Evolutionary conservation across 352 stramenopile genomes (phyloP).

Genomic region (Phytophthora idaei): DNA sequence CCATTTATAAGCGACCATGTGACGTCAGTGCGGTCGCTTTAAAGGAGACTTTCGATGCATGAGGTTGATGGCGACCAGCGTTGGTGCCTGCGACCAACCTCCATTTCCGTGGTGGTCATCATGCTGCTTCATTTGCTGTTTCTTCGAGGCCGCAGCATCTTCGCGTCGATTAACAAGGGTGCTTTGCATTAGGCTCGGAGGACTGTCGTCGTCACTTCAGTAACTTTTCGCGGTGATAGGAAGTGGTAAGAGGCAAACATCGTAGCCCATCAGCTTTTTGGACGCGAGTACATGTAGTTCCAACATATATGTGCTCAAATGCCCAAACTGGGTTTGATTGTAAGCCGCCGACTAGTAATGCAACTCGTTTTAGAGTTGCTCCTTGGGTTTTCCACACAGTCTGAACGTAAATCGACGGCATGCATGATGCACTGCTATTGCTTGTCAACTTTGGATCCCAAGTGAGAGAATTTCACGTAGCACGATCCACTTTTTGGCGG

Average conservation of each 20-base stretch:
- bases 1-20: too few species aligned
- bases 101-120: too few species aligned
- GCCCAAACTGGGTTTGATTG: background rate
- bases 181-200: too few species aligned
- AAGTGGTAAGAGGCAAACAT: background rate
- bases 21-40: too few species aligned
- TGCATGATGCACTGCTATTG: background rate
- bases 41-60: too few species aligned
- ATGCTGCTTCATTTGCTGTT: too few species aligned
- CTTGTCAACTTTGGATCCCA: background rate
- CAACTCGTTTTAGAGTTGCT: background rate
- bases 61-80: too few species aligned
- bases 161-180: too few species aligned
- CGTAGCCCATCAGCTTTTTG: background rate
- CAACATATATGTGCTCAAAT: background rate
- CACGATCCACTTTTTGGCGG: background rate
- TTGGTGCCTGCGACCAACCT: too few species aligned
- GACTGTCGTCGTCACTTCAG: too few species aligned
- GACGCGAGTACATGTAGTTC: background rate
- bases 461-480: background rate
- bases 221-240: too few species aligned
- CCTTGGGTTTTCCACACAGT: background rate
- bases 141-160: too few species aligned
- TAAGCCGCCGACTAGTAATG: background rate
- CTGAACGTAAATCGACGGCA: background rate